phyloP scores from a whole-genome alignment of 164 flowering plant species.

The Macadamia integrifolia region DNA sequence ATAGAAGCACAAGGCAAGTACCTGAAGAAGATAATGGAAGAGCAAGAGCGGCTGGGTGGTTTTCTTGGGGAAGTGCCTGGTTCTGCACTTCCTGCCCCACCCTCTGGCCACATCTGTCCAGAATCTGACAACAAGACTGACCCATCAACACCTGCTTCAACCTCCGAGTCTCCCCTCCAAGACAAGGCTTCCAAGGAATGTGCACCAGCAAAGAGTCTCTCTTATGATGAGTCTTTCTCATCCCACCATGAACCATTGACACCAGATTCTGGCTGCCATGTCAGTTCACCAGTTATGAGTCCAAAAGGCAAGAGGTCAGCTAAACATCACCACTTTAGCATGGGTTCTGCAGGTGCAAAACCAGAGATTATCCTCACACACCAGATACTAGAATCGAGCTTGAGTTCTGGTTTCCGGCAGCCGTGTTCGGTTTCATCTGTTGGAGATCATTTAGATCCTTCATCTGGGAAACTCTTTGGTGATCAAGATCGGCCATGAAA shows the following conservation, averaged over 20 bases:
- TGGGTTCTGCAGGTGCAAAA: conserved; percentile 23
- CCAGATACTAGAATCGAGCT: conserved; percentile 68
- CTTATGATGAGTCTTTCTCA: conserved; percentile 68
- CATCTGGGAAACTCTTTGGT: conserved; percentile 20
- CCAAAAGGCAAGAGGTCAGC: conserved; percentile 38
- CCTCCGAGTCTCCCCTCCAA: conserved; percentile 52
- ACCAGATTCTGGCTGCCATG: conserved; percentile 71
- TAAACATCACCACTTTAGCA: conserved; percentile 41
- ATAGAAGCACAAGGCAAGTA: conserved; percentile 98
- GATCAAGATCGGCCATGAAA: conserved; percentile 27
- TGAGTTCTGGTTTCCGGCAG: conserved; percentile 37
- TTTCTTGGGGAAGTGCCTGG: conserved; percentile 50
- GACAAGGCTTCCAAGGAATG: conserved; percentile 41
- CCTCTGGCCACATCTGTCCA: conserved; percentile 35
- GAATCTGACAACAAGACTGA: conserved; percentile 60
- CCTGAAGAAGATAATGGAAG: conserved; percentile 89
- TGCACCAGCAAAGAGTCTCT: conserved; percentile 41
- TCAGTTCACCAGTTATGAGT: conserved; percentile 33
- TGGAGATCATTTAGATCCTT: conserved; percentile 32
- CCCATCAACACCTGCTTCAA: conserved; percentile 77
- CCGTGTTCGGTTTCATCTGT: conserved; percentile 27
- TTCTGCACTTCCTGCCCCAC: conserved; percentile 27
- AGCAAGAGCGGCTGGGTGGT: conserved; percentile 82
- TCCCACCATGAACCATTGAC: conserved; percentile 78
- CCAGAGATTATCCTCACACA: conserved; percentile 48